Conservation (phyloP, 306 rosid species). For the Dicorynia guianensis region DNA sequence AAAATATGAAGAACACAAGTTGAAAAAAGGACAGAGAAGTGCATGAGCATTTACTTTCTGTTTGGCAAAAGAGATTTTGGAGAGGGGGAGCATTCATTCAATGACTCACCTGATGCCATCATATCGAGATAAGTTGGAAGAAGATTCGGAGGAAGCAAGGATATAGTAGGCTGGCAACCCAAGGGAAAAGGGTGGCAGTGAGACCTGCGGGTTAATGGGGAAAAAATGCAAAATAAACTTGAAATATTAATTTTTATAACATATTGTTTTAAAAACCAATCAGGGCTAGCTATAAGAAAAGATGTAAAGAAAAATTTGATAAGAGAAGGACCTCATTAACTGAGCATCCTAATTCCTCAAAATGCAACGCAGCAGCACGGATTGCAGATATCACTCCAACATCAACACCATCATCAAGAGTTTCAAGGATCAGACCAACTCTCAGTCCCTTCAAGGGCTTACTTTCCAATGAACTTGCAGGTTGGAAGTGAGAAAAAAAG, state of each 20-base stretch:
- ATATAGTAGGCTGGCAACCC: slow-evolving; percentile 98
- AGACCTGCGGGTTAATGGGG: slow-evolving; percentile 64
- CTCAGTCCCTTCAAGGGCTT: slow-evolving; percentile 93
- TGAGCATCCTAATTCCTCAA: slow-evolving; percentile 89
- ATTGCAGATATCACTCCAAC: slow-evolving; percentile 72
- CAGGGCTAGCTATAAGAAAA: slow-evolving; percentile 19
- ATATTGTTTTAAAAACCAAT: slow-evolving; percentile 28
- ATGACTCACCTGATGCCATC: slow-evolving; percentile 82
- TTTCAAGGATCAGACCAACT: slow-evolving; percentile 87
- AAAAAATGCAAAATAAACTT: slow-evolving; percentile 11
- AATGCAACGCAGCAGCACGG: slow-evolving; percentile 84
- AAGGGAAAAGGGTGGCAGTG: slow-evolving; percentile 94
- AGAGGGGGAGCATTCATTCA: neutral
- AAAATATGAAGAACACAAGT: no score
- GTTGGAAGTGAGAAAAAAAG: slow-evolving; percentile 56
- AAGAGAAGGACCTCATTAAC: slow-evolving; percentile 69
- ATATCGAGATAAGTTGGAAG: slow-evolving; percentile 96
- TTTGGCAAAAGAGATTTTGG: no score
- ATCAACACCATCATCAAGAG: slow-evolving; percentile 88
- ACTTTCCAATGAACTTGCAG: slow-evolving; percentile 60
- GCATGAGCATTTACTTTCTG: no score
- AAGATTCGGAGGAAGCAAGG: slow-evolving; percentile 93
- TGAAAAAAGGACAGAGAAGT: no score
- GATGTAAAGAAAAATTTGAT: slow-evolving; percentile 12
- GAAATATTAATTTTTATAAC: neutral